Evolutionary conservation across 2,329 filamentous ascomycete species (phyloP).

Genomic region (Furcasterigmium sp.): DNA sequence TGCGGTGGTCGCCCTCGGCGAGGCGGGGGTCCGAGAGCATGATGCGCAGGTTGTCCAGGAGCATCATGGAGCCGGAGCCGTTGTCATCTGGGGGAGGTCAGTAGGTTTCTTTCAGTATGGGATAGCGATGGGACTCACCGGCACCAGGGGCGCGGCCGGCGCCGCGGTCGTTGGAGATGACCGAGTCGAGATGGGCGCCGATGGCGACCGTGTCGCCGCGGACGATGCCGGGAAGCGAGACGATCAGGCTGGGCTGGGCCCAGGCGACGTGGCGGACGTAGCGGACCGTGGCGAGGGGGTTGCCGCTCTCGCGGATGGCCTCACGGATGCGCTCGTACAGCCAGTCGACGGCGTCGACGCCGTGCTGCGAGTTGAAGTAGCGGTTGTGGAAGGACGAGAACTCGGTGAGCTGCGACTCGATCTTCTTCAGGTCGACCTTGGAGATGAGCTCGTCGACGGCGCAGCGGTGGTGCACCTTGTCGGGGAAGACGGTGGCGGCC

Average conservation of each 20-base stretch:
- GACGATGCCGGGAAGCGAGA: conserved; percentile 68
- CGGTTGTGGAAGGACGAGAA: conserved; percentile 64
- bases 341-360: conserved; percentile 71
- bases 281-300: conserved; percentile 53
- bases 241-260: conserved; percentile 74
- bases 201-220: conserved; percentile 67
- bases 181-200: conserved; percentile 75
- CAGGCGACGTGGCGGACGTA: conserved; percentile 62
- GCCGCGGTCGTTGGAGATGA: conserved; percentile 69
- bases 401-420: conserved; percentile 30
- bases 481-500: conserved; percentile 13
- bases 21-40: conserved; percentile 61
- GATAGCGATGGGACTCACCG: conserved; percentile 12
- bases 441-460: conserved; percentile 11
- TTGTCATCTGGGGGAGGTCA: conserved; percentile 56
- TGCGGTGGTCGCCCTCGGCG: conserved; percentile 55
- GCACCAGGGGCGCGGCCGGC: conserved; percentile 67
- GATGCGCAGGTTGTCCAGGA: conserved; percentile 70
- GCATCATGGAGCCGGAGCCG: conserved; percentile 72
- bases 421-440: conserved; percentile 8
- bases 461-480: conserved; percentile 11
- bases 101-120: not conserved
- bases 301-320: conserved; percentile 56
- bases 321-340: conserved; percentile 59
- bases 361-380: conserved; percentile 61